Conservation (phyloP, 345 rosid species). For the Sisymbrium irio region DNA sequence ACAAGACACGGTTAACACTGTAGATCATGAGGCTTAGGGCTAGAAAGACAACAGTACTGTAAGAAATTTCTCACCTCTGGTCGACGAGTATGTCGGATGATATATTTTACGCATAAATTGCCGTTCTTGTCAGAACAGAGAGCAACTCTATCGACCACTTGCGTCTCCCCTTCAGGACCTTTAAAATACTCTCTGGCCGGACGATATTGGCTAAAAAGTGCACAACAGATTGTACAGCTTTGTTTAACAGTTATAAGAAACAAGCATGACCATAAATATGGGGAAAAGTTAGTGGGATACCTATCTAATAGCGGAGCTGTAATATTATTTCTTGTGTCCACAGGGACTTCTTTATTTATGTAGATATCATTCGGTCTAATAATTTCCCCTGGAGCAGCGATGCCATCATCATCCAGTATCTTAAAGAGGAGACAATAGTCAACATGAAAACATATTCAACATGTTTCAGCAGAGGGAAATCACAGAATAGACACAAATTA, state of each 20-base stretch:
- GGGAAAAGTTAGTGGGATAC: conserved; percentile 37
- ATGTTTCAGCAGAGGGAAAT: background rate
- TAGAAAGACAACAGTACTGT: conserved; percentile 2
- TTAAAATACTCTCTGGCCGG: conserved; percentile 51
- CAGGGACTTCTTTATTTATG: conserved; percentile 66
- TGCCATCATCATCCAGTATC: conserved; percentile 84
- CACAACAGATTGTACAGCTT: conserved; percentile 3
- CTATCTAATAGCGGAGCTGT: conserved; percentile 43
- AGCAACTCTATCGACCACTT: conserved; percentile 85
- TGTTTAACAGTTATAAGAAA: conserved; percentile 1
- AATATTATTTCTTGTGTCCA: conserved; percentile 35
- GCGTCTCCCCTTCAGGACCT: conserved; percentile 78
- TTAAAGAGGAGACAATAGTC: conserved; percentile 21
- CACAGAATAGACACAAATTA: background rate
- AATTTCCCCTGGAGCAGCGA: conserved; percentile 91
- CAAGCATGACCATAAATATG: background rate
- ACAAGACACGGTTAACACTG: conserved; percentile 5
- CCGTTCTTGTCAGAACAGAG: conserved; percentile 52
- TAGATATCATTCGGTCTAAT: conserved; percentile 63
- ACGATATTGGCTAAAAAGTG: conserved; percentile 58
- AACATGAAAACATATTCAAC: conserved; percentile 4
- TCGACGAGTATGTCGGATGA: conserved; percentile 89
- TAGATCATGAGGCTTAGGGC: conserved; percentile 3
- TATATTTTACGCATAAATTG: conserved; percentile 54
- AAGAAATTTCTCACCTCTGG: conserved; percentile 63